Conservation (phyloP, 768 basidiomycete genomes). For the Goffeauzyma gilvescens region DNA sequence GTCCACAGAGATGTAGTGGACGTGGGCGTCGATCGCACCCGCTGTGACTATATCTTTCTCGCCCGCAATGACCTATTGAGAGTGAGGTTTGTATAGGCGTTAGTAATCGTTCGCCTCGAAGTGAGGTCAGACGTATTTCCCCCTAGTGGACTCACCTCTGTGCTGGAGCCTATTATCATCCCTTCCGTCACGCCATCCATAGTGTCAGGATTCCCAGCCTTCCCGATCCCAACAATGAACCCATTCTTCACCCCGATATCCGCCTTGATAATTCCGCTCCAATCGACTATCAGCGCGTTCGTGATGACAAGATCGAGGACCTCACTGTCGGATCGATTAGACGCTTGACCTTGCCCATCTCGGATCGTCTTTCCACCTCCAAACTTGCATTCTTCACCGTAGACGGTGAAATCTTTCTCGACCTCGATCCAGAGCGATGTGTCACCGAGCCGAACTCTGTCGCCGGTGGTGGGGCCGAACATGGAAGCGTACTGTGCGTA, state of each 20-base stretch:
- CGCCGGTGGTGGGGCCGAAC: constrained; percentile 88
- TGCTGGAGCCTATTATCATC: constrained; percentile 70
- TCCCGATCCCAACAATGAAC: constrained; percentile 70
- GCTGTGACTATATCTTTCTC: constrained; percentile 87
- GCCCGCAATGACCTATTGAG: constrained; percentile 57
- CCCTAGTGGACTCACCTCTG: constrained; percentile 38
- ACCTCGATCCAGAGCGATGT: constrained; percentile 80
- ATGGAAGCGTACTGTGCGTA: constrained; percentile 52
- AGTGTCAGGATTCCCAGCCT: constrained; percentile 86
- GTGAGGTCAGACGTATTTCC: too few species aligned
- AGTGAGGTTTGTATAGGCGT: background rate
- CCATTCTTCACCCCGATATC: constrained; percentile 84
- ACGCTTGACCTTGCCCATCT: constrained; percentile 91
- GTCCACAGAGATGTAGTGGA: constrained; percentile 91
- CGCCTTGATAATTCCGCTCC: constrained; percentile 93
- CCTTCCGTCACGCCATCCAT: constrained; percentile 58
- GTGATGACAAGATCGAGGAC: constrained; percentile 83
- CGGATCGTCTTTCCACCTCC: constrained; percentile 93
- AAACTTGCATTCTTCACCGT: constrained; percentile 95
- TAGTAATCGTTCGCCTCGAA: too few species aligned
- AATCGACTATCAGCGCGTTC: constrained; percentile 83
- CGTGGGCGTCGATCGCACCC: constrained; percentile 75
- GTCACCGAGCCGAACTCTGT: constrained; percentile 72
- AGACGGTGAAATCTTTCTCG: constrained; percentile 68
- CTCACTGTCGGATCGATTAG: constrained; percentile 46